These are phyloP conservation scores for Stachybotrys chartarum DNA, from an alignment of 2,329 filamentous ascomycete species.

Conservation along the genomic window DNA sequence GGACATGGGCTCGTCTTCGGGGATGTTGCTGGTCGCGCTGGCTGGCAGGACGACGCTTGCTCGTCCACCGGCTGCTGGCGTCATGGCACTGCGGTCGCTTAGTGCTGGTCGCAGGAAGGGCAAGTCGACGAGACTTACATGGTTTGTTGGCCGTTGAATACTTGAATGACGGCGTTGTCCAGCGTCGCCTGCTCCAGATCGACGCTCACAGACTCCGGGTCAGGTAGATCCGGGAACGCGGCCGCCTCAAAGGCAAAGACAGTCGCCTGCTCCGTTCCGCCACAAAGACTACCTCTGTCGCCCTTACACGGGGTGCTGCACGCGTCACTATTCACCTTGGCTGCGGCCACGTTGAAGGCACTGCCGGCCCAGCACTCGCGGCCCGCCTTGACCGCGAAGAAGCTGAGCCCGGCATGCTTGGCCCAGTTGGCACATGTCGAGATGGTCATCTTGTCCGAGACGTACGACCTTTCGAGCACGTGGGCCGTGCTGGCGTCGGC, in stretches of 20 bases:
- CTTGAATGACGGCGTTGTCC: not conserved
- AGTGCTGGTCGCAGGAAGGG: not conserved
- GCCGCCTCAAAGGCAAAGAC: not conserved
- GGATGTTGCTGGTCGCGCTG: not conserved
- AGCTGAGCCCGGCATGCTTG: not conserved
- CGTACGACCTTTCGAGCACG: not conserved
- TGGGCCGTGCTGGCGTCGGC: not conserved
- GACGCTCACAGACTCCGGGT: not conserved
- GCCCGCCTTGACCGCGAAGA: not conserved
- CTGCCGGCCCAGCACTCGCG: not conserved
- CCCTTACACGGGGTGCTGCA: conserved; percentile 3
- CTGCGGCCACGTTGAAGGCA: conserved; percentile 3
- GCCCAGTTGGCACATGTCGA: not conserved
- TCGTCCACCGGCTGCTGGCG: not conserved
- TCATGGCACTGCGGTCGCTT: not conserved
- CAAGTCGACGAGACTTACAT: not conserved
- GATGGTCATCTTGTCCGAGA: not conserved
- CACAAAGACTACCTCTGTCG: not conserved
- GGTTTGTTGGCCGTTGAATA: not conserved
- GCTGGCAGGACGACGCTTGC: not conserved
- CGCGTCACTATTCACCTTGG: conserved; percentile 7
- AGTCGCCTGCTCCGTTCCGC: not conserved
- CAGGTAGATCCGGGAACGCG: not conserved
- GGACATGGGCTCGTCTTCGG: not conserved
- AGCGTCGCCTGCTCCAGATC: not conserved